These are phyloP conservation scores for Epithemia pelagica DNA, from an alignment of 108 stramenopile genomes.

Conservation along the genomic window DNA sequence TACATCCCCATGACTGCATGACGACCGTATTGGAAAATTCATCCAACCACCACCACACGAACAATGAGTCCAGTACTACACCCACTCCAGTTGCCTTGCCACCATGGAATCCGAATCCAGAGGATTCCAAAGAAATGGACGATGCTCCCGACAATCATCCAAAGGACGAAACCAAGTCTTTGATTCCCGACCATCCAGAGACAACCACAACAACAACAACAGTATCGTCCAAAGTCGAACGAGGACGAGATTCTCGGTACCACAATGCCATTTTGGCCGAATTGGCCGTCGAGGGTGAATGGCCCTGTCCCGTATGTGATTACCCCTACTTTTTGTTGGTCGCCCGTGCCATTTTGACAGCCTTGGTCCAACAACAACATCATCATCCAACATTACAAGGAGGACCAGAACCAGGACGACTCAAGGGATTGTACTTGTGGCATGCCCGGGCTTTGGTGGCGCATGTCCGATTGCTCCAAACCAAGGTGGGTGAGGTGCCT, in stretches of 20 bases:
- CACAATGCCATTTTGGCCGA: slow-evolving; percentile 68
- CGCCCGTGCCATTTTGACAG: slow-evolving; percentile 54
- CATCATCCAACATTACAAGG: not conserved
- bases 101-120: not conserved
- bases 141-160: not conserved
- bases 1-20: slow-evolving; percentile 68
- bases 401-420: not conserved
- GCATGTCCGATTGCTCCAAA: slow-evolving; percentile 62
- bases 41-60: not conserved
- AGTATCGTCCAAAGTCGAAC: not conserved
- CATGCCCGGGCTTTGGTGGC: slow-evolving; percentile 61
- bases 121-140: slow-evolving; percentile 1
- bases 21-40: slow-evolving; percentile 6
- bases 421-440: slow-evolving; percentile 33
- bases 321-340: slow-evolving; percentile 65
- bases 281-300: slow-evolving; percentile 60
- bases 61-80: not conserved
- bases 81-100: not conserved
- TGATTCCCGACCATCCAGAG: not conserved
- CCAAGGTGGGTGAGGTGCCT: slow-evolving; percentile 3
- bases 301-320: slow-evolving; percentile 61
- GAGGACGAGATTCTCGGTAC: slow-evolving; percentile 15
- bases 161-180: not conserved
- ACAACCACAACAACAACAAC: too few relatives aligned
- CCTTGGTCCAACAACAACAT: not conserved